Evolutionary conservation across 2,329 filamentous ascomycete species (phyloP).

Genomic region (Penicillium aurantiogriseum): DNA sequence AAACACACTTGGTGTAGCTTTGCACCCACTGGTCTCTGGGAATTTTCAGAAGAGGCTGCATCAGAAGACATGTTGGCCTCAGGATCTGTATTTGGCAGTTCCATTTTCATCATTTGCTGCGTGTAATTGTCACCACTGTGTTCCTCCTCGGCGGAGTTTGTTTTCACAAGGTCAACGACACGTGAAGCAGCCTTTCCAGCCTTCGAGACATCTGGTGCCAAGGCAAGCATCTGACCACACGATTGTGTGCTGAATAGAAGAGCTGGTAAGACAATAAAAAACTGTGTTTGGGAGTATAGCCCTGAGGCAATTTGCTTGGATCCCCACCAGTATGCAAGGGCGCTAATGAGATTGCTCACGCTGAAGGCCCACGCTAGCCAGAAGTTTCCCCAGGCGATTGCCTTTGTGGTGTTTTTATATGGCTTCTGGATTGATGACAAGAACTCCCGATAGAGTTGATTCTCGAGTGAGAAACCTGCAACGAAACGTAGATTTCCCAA

Average conservation of each 20-base stretch:
- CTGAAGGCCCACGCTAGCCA: slow-evolving; percentile 46
- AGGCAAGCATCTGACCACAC: slow-evolving; percentile 70
- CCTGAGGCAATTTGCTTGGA: slow-evolving; percentile 66
- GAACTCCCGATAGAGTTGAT: too few relatives aligned
- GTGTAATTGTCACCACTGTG: too few relatives aligned
- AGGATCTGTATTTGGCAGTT: too few relatives aligned
- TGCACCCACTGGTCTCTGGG: too few relatives aligned
- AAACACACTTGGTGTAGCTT: background rate
- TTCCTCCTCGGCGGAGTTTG: background rate
- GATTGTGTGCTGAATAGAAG: slow-evolving; percentile 71
- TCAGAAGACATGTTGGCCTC: too few relatives aligned
- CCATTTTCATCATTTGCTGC: too few relatives aligned
- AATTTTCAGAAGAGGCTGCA: too few relatives aligned
- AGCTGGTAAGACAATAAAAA: slow-evolving; percentile 70
- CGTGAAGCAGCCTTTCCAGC: slow-evolving; percentile 60
- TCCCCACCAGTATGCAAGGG: slow-evolving; percentile 78
- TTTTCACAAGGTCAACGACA: slow-evolving; percentile 41
- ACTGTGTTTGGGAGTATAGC: slow-evolving; percentile 62
- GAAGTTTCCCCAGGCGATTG: slow-evolving; percentile 46
- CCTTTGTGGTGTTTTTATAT: slow-evolving; percentile 38
- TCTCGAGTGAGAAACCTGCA: slow-evolving; percentile 51
- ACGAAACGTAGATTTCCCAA: slow-evolving; percentile 53
- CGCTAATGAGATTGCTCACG: slow-evolving; percentile 65
- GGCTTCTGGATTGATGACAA: too few relatives aligned
- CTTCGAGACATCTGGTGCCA: slow-evolving; percentile 69